These are phyloP conservation scores for Solanum chacoense DNA, from an alignment of 305 asterid genomes.

Conservation along the genomic window DNA sequence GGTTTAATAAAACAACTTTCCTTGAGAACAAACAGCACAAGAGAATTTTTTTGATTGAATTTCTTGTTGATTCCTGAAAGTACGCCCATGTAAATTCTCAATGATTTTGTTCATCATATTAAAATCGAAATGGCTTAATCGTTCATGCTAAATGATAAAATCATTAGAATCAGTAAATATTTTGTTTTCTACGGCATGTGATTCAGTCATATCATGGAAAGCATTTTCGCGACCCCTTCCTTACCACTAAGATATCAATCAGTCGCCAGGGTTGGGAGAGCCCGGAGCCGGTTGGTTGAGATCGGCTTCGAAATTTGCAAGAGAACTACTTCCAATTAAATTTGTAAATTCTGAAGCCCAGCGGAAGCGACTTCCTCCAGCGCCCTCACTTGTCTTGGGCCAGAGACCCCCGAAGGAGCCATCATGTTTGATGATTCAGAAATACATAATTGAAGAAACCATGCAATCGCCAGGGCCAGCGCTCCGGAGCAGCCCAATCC, in stretches of 20 bases:
- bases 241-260: neutral
- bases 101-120: neutral
- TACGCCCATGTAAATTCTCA: no score
- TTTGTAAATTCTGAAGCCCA: accelerated
- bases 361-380: neutral
- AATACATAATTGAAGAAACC: no score
- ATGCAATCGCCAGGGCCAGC: neutral
- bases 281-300: no score
- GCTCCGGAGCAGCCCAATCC: neutral
- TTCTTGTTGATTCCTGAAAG: neutral
- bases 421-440: neutral
- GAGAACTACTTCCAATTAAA: neutral
- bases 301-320: no score
- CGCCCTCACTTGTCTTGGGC: neutral
- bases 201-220: neutral
- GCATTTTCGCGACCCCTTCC: neutral
- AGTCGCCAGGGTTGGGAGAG: neutral
- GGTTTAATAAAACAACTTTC: neutral
- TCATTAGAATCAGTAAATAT: no score
- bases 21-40: neutral
- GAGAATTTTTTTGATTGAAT: neutral
- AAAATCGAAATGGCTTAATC: neutral
- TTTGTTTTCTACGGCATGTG: neutral
- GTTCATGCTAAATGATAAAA: neutral
- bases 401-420: neutral